phyloP scores from a whole-genome alignment of 306 rosid species.

The Elaeagnus macrophylla region DNA sequence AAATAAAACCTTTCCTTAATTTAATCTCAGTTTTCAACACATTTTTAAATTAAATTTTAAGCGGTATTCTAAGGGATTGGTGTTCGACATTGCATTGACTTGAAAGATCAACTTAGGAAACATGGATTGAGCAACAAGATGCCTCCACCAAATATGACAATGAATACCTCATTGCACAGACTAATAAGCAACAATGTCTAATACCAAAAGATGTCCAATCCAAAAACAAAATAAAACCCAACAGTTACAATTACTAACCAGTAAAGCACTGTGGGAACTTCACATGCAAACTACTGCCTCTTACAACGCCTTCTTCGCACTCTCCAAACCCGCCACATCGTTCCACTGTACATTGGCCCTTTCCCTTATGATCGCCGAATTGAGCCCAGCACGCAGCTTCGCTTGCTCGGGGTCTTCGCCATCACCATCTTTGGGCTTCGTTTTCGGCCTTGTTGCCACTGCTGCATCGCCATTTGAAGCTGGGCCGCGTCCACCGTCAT shows the following conservation, averaged over 20 bases:
- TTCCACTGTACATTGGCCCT: constrained; percentile 93
- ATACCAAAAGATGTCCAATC: background rate
- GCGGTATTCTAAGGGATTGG: no score
- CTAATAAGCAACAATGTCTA: background rate
- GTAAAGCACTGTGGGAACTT: constrained; percentile 95
- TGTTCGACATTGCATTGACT: no score
- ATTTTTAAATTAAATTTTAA: no score
- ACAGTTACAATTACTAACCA: constrained; percentile 30
- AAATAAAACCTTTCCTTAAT: no score
- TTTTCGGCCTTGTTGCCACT: constrained; percentile 56
- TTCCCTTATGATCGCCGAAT: constrained; percentile 87
- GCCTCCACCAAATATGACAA: no score
- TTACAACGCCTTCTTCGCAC: constrained; percentile 89
- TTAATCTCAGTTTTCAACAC: no score
- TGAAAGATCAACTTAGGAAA: no score
- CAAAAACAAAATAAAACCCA: no score
- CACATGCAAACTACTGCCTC: constrained; percentile 95
- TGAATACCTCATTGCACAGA: no score
- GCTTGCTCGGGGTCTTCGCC: constrained; percentile 86
- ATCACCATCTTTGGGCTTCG: constrained; percentile 75
- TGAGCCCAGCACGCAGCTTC: constrained; percentile 76
- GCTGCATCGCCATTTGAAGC: constrained; percentile 92
- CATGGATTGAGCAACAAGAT: no score
- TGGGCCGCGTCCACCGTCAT: constrained; percentile 81
- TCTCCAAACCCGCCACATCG: constrained; percentile 93